Base-by-base conservation (phyloP, 31 red algal genomes). In the Asparagopsis taxiformis region DNA sequence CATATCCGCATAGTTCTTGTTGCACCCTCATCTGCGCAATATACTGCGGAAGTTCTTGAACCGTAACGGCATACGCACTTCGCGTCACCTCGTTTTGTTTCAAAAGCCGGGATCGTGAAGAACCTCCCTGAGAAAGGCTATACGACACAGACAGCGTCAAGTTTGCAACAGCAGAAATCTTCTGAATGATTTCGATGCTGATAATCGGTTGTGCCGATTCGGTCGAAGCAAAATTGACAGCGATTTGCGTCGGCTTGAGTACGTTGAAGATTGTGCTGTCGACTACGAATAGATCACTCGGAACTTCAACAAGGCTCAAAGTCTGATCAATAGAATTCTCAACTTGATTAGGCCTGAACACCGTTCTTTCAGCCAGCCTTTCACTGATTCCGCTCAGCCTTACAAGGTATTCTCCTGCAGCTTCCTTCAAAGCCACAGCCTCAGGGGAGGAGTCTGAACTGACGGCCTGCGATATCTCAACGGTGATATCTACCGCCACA, bases 281-380 rank as follows among this genome's bases (percentile, higher is more conserved):
- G 41, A 50, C 56, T 11, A 72, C 79, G 31, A 83, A 39, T 3
- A 83, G 57, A 53, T 41, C 34, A n/a, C 38, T 20, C n/a, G 79
- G 41, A 9, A 72, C 68, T 28, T 69, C 37, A 5, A 56, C 32
- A 19, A 83, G 46, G 46, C 59, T 70, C 20, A 83, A 63, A 7
- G 67, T 37, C 44, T 71, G 54, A 9, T 83, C 67, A 19, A 83
- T 55, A n/a, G 79, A 68, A 16, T 55, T 32, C 22, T 59, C 50
- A 30, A 80, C 54, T 34, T 80, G 76, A 80, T 80, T 80, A 1
- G 76, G 76, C 2, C 64, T 52, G 63, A 54, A 80, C 0, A 79
- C 75, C 11, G 75, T 79, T 39, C 24, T 59, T 32, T 44, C 64
- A 15, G 76, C 64, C 48, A 80, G 54, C 21, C 19, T 54, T n/a